Base-by-base conservation (phyloP, 768 basidiomycete species). In the Suillus tomentosus region DNA sequence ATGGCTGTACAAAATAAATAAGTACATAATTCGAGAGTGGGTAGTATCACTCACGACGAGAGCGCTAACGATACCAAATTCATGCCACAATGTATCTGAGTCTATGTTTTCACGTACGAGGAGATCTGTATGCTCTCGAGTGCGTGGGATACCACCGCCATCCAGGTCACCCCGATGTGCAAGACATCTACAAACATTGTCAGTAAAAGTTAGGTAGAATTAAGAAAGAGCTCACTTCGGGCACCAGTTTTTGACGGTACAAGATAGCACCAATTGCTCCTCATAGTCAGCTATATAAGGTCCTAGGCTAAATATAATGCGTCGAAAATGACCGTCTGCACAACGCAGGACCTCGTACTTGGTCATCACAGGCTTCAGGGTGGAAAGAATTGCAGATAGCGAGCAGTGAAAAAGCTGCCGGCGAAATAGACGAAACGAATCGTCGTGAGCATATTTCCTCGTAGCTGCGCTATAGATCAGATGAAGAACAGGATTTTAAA, bases 271-370 rank as follows among this genome's bases (percentile, higher is more conserved):
- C 9, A 36, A 1, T 36, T 36, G 36, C 2, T 9, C 36, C 36
- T 36, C 9, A 10, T 36, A 36, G 36, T 36, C 36, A 9, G 36
- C 36, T 36, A 36, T 36, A 10, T 78, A 77, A 1, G 78, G 73
- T 1, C 78, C 78, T 10, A 81, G 56, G 1, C 72, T 71, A 68
- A 73, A 79, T 22, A 80, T 71, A 2, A 63, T 72, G 5, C 67
- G 62, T 3, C 68, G 69, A 61, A 65, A 77, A 64, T 76, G 70
- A 2, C 75, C 74, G 68, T 80, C 78, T 2, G 64, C 65, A 50
- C 72, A 79, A 13, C 9, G 7, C 9, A 36, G 36, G 36, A 36
- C 36, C 36, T 36, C 1, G 36, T 36, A 36, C 36, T 36, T 1
- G 9, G 36, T 36, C 36, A 36, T 36, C 9, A 1, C 36, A 36